A percentile compares a stretch with the other conserved stretches of the same genome.
These are phyloP conservation scores for Priceomyces medius DNA, from an alignment of 805 yeast genomes.

Conservation along the genomic window DNA sequence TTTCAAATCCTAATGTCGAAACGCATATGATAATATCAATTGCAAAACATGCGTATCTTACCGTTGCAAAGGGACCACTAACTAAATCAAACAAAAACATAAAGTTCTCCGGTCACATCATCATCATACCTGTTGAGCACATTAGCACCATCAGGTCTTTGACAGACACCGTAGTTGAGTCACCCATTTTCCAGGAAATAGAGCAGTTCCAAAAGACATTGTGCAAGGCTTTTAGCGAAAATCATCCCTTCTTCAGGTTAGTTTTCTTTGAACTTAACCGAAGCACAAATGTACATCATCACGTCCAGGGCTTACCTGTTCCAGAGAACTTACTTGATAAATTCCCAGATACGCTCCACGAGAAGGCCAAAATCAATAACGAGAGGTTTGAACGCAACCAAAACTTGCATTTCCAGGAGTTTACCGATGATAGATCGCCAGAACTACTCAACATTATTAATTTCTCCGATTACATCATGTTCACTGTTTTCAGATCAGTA, in stretches of 20 bases:
- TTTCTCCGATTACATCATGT: slow-evolving; percentile 37
- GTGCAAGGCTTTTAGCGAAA: slow-evolving; percentile 44
- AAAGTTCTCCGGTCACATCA: slow-evolving; percentile 76
- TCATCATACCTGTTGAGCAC: slow-evolving; percentile 79
- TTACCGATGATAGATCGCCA: slow-evolving; percentile 19
- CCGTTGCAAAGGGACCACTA: slow-evolving; percentile 86
- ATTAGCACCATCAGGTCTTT: slow-evolving; percentile 37
- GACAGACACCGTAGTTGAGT: slow-evolving; percentile 24
- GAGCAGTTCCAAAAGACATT: slow-evolving; percentile 47
- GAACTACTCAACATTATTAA: slow-evolving; percentile 22
- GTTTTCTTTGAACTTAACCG: slow-evolving; percentile 73
- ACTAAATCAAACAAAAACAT: slow-evolving; percentile 48
- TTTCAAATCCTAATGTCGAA: slow-evolving; percentile 74
- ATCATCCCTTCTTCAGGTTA: slow-evolving; percentile 44
- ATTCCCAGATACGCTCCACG: slow-evolving; percentile 48
- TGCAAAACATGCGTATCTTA: slow-evolving; percentile 62
- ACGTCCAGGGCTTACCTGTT: slow-evolving; percentile 75
- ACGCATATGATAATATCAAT: slow-evolving; percentile 80
- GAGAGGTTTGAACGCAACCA: slow-evolving; percentile 45
- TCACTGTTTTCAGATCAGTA: slow-evolving; percentile 26
- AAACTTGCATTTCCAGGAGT: slow-evolving; percentile 41
- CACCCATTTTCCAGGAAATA: slow-evolving; percentile 43
- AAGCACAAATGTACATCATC: slow-evolving; percentile 65
- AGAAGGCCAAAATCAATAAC: slow-evolving; percentile 45
- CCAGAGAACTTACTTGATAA: slow-evolving; percentile 41